These are phyloP conservation scores for Guadua angustifolia DNA, from an alignment of 176 grass and related monocot genomes.

Conservation along the genomic window DNA sequence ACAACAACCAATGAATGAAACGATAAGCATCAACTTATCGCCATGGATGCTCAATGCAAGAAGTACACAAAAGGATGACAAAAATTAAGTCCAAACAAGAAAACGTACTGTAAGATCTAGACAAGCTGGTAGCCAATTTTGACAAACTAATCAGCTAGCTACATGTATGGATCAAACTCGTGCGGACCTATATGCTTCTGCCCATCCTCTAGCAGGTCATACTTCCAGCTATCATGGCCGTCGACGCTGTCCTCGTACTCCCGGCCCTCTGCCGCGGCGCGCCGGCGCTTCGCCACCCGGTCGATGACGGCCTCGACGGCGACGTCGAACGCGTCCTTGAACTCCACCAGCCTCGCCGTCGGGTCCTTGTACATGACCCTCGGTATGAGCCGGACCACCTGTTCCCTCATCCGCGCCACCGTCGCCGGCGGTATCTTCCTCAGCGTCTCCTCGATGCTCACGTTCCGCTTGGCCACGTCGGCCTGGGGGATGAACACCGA, in stretches of 20 bases:
- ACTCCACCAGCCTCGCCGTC: background rate
- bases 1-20: too few species aligned
- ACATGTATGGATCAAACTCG: conserved; percentile 26
- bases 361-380: conserved; percentile 27
- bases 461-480: conserved; percentile 11
- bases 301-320: conserved; percentile 11
- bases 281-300: conserved; percentile 10
- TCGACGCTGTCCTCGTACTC: conserved; percentile 19
- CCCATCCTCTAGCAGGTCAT: conserved; percentile 14
- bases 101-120: too few species aligned
- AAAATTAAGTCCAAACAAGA: too few species aligned
- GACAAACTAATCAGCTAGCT: background rate
- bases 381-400: conserved; percentile 40
- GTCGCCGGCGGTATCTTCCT: background rate
- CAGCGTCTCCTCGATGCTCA: conserved; percentile 20
- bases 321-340: conserved; percentile 41
- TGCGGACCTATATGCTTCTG: background rate
- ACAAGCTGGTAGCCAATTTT: too few species aligned
- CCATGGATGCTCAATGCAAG: too few species aligned
- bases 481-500: conserved; percentile 32
- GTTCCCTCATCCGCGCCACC: conserved; percentile 21
- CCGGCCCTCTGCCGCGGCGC: background rate
- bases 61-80: too few species aligned
- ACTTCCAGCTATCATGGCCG: conserved; percentile 29
- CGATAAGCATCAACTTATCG: too few species aligned